phyloP scores from a whole-genome alignment of 108 stramenopile species.

The Nannochloropsis oceanica region DNA sequence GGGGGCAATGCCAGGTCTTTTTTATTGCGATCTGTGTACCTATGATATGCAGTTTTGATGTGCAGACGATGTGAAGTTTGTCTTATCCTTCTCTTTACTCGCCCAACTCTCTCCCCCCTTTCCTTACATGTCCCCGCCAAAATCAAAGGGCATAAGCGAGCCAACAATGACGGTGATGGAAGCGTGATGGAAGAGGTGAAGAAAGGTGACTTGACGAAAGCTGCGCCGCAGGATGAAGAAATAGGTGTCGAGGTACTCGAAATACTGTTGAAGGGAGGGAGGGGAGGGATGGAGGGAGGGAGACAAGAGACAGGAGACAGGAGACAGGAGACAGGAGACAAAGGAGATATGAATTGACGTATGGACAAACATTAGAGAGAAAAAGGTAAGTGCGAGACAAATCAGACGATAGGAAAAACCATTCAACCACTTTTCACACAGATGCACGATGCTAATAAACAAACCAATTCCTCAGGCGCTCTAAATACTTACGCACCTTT shows the following conservation, averaged over 20 bases:
- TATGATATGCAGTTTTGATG: no score
- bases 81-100: no score
- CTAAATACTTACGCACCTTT: background rate
- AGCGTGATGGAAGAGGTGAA: conserved; percentile 22
- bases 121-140: conserved; percentile 19
- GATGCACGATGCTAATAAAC: background rate
- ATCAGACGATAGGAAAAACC: background rate
- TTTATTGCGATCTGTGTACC: no score
- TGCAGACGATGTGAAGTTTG: no score
- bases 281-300: background rate
- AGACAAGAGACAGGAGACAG: background rate
- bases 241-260: conserved; percentile 7
- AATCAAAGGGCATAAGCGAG: conserved; percentile 22
- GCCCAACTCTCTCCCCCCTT: no score
- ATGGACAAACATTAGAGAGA: background rate
- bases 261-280: background rate
- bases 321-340: background rate
- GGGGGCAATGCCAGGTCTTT: no score
- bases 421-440: background rate
- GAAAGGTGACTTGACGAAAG: conserved; percentile 20
- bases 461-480: background rate
- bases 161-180: conserved; percentile 25
- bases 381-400: background rate
- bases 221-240: conserved; percentile 10
- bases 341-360: background rate